Evolutionary conservation across 2,329 filamentous ascomycete genomes (phyloP).

Genomic region (Penicillium occitanis): DNA sequence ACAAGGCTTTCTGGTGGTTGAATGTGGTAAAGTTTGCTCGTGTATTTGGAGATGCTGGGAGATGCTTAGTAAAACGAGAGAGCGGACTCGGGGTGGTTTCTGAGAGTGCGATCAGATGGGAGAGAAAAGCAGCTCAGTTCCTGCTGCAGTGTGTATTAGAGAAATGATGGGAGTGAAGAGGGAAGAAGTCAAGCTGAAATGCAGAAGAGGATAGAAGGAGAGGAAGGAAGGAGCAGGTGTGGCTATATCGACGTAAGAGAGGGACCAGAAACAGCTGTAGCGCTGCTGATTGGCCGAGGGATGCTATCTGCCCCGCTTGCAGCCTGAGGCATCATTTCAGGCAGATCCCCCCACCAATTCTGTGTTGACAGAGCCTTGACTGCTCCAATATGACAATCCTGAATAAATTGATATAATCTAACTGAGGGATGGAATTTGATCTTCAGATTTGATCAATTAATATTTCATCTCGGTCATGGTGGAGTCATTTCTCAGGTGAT

Average conservation of each 20-base stretch:
- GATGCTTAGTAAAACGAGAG: constrained; percentile 13
- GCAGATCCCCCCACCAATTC: constrained; percentile 7
- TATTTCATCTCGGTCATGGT: not conserved
- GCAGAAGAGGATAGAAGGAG: not conserved
- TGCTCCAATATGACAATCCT: not conserved
- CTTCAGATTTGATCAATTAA: not conserved
- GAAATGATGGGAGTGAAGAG: not conserved
- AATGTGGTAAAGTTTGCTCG: constrained; percentile 23
- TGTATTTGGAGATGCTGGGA: constrained; percentile 5
- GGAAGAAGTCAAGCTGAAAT: not conserved
- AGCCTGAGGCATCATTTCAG: constrained; percentile 20
- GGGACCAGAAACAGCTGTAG: constrained; percentile 15
- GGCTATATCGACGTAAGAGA: constrained; percentile 22
- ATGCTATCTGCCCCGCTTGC: constrained; percentile 17
- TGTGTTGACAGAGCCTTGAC: not conserved
- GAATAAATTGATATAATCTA: not conserved
- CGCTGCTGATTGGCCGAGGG: constrained; percentile 7
- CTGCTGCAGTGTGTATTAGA: not conserved
- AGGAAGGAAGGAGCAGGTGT: constrained; percentile 4
- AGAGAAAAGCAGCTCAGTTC: not conserved
- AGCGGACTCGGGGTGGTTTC: not conserved
- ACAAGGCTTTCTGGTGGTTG: constrained; percentile 43
- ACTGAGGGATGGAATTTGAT: not conserved
- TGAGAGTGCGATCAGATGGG: not conserved
- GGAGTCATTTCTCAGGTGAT: not conserved